phyloP scores from a whole-genome alignment of 768 basidiomycete genomes.

The Suillus placidus region DNA sequence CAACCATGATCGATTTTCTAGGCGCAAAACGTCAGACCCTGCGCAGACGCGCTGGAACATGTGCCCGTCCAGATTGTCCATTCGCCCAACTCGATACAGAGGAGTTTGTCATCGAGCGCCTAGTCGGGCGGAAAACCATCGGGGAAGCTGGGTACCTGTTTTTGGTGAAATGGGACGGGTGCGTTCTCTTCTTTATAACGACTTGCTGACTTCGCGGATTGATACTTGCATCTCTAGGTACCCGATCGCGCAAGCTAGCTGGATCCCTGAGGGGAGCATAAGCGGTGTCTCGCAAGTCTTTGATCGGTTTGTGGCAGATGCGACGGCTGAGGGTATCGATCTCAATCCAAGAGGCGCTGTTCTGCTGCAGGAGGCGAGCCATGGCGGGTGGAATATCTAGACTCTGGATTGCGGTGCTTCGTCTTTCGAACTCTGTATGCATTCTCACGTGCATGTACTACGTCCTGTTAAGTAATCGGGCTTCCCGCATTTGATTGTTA shows the following conservation, averaged over 20 bases:
- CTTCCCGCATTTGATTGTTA: not conserved
- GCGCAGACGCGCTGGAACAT: constrained; percentile 16
- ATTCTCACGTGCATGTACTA: not conserved
- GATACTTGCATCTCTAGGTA: constrained; percentile 19
- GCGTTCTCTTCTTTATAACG: not conserved
- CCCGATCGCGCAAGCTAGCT: constrained; percentile 30
- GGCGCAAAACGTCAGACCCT: constrained; percentile 20
- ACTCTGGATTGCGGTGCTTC: not conserved
- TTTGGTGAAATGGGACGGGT: constrained; percentile 40
- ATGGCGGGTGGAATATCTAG: constrained; percentile 20
- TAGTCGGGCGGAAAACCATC: constrained; percentile 28
- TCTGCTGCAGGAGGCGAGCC: constrained; percentile 27
- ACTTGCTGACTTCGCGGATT: not conserved
- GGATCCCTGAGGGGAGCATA: constrained; percentile 34
- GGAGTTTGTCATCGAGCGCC: constrained; percentile 24
- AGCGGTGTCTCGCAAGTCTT: constrained; percentile 20
- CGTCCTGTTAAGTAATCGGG: not conserved
- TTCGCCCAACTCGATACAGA: not conserved
- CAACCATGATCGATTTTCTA: constrained; percentile 4
- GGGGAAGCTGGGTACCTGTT: constrained; percentile 23
- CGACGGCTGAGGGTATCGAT: constrained; percentile 21
- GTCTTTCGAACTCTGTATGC: not conserved
- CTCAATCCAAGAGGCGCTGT: constrained; percentile 15
- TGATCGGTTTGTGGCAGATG: constrained; percentile 22
- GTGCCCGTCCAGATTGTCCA: constrained; percentile 31